A percentile compares a stretch with the other conserved stretches of the same genome.
Conservation (phyloP, 176 grass and related monocot species). For the Eremochloa ophiuroides region DNA sequence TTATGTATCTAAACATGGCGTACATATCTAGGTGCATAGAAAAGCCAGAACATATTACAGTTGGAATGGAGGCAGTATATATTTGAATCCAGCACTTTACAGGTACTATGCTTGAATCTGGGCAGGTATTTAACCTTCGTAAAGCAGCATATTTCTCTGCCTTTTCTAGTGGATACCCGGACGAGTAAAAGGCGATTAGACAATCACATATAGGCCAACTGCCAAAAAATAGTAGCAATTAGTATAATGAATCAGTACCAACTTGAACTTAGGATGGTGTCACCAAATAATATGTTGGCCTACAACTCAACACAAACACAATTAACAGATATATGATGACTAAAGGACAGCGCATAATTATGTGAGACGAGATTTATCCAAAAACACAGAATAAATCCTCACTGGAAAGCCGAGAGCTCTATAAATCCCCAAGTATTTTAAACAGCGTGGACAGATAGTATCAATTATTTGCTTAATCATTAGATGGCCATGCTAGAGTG, state of each 20-base stretch:
- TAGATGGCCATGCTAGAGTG: neutral
- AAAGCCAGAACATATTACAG: neutral
- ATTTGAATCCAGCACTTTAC: too few species aligned
- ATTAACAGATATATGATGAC: neutral
- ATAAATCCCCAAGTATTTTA: neutral
- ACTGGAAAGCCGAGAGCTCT: neutral
- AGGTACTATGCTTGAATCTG: neutral
- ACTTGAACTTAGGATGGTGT: neutral
- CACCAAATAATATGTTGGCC: neutral
- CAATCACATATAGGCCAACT: constrained; percentile 96
- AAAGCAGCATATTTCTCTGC: constrained; percentile 70
- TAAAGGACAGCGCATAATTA: neutral
- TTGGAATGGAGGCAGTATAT: neutral
- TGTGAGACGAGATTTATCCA: neutral
- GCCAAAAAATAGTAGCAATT: constrained; percentile 27
- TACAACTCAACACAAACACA: neutral
- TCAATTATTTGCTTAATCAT: neutral
- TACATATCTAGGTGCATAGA: neutral
- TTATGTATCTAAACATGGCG: neutral
- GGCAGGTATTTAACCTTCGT: constrained; percentile 54
- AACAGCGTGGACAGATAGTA: neutral
- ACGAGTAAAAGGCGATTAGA: constrained; percentile 89
- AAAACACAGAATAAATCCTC: neutral
- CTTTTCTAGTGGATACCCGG: constrained; percentile 91
- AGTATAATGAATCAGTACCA: neutral